These are phyloP conservation scores for Xylaria sp. DNA, from an alignment of 2,329 filamentous ascomycete genomes.

Conservation along the genomic window DNA sequence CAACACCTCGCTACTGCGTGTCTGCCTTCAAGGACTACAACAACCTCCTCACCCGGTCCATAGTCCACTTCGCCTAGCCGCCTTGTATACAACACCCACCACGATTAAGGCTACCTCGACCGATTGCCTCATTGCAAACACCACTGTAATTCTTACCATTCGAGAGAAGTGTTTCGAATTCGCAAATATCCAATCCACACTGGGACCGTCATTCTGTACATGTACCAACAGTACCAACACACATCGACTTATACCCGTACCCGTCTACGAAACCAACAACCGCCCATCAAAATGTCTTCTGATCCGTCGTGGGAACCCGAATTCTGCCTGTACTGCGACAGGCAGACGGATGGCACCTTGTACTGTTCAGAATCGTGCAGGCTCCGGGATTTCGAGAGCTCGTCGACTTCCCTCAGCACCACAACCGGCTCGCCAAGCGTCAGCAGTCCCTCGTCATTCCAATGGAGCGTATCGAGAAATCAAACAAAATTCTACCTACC, in stretches of 20 bases:
- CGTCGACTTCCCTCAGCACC: conserved; percentile 63
- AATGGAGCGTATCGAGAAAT: conserved; percentile 56
- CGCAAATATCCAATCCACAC: conserved; percentile 7
- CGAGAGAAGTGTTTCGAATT: conserved; percentile 13
- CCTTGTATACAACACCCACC: conserved; percentile 35
- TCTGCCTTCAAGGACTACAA: conserved; percentile 40
- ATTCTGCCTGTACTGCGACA: conserved; percentile 94
- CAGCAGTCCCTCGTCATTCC: conserved; percentile 61
- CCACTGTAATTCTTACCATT: conserved; percentile 11
- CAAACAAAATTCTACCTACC: conserved; percentile 73
- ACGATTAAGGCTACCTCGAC: conserved; percentile 19
- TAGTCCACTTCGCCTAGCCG: conserved; percentile 30
- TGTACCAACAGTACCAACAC: conserved; percentile 44
- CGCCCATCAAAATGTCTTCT: conserved; percentile 60
- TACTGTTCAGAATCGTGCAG: conserved; percentile 96
- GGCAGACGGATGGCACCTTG: conserved; percentile 81
- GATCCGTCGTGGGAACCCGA: conserved; percentile 81
- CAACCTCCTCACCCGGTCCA: conserved; percentile 28
- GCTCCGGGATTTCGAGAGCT: conserved; percentile 85
- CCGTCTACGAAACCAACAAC: conserved; percentile 23
- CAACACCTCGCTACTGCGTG: conserved; percentile 37
- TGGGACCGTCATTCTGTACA: conserved; percentile 18
- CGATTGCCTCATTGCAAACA: conserved; percentile 14
- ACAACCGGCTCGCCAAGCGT: conserved; percentile 68
- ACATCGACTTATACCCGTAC: conserved; percentile 35